Percentiles rank a stretch among this genome's conserved stretches.
Conservation (phyloP, 2,329 filamentous ascomycete species). For the Monosporascus sp. region DNA sequence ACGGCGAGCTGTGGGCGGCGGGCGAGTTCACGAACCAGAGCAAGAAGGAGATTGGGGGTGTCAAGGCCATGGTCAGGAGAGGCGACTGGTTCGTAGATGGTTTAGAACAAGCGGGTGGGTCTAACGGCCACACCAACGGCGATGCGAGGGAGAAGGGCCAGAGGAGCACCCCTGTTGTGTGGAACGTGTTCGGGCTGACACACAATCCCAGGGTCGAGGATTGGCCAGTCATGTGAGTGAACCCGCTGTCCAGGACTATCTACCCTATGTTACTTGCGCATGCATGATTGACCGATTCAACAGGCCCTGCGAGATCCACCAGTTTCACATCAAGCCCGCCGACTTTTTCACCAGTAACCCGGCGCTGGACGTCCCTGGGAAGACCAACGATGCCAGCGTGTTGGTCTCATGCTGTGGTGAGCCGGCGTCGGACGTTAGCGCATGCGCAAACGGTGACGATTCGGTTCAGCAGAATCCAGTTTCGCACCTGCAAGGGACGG, state of each 20-base stretch:
- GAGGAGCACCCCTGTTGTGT: slow-evolving; percentile 46
- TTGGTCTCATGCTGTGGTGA: slow-evolving; percentile 28
- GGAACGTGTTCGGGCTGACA: slow-evolving; percentile 45
- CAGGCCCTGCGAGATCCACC: slow-evolving; percentile 44
- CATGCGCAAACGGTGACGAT: slow-evolving; percentile 2
- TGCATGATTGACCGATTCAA: slow-evolving; percentile 2
- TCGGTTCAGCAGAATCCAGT: slow-evolving; percentile 25
- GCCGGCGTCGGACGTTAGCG: slow-evolving; percentile 3
- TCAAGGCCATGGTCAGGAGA: slow-evolving; percentile 40
- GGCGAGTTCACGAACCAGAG: slow-evolving; percentile 49
- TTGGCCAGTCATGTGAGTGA: slow-evolving; percentile 45
- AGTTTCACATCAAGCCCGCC: slow-evolving; percentile 38
- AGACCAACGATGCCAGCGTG: slow-evolving; percentile 35
- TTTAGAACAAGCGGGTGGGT: slow-evolving; percentile 1
- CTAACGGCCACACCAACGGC: slow-evolving; percentile 7
- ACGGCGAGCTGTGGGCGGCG: slow-evolving; percentile 46
- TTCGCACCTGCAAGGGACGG: slow-evolving; percentile 29
- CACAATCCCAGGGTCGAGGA: slow-evolving; percentile 45
- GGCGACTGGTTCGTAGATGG: slow-evolving; percentile 40
- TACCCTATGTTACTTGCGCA: not conserved
- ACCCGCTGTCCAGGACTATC: not conserved
- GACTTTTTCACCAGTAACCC: slow-evolving; percentile 45
- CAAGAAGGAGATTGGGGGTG: slow-evolving; percentile 35
- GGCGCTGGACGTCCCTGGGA: slow-evolving; percentile 38
- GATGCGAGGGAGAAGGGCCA: slow-evolving; percentile 26